A percentile compares a stretch with the other conserved stretches of the same genome.
Evolutionary conservation across 75 land plant species (phyloP).

Genomic region (Cupressus sempervirens): DNA sequence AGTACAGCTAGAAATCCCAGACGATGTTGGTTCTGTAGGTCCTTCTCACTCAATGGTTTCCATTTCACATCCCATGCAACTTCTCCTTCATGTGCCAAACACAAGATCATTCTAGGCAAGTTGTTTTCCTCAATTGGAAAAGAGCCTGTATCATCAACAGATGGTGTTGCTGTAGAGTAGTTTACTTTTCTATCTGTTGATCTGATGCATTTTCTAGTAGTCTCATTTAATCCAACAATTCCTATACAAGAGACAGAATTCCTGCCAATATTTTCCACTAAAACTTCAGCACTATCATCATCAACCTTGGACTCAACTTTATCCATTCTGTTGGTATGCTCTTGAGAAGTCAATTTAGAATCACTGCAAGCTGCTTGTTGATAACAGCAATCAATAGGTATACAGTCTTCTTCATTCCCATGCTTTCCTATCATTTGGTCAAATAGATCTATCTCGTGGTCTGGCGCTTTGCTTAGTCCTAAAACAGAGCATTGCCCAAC

Average conservation of each 20-base stretch:
- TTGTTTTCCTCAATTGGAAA: conserved; percentile 22
- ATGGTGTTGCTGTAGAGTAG: background rate
- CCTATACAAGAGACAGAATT: background rate
- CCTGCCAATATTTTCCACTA: background rate
- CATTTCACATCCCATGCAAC: conserved; percentile 98
- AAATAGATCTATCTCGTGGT: background rate
- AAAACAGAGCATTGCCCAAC: background rate
- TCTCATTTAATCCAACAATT: conserved; percentile 6
- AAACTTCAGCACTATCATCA: conserved; percentile 5
- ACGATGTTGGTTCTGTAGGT: conserved; percentile 25
- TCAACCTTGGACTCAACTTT: conserved; percentile 7
- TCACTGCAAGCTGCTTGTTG: background rate
- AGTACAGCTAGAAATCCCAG: conserved; percentile 89
- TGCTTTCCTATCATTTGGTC: background rate
- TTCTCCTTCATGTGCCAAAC: conserved; percentile 89
- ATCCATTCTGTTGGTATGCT: conserved; percentile 17
- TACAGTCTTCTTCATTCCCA: background rate
- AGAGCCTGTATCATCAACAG: background rate
- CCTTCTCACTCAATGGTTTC: conserved; percentile 43
- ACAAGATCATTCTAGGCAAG: conserved; percentile 69
- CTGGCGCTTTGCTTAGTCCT: background rate
- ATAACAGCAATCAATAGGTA: conserved; percentile 10
- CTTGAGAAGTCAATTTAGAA: conserved; percentile 15
- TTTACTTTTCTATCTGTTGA: background rate
- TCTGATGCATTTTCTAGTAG: background rate